Evolutionary conservation across 1,284 basidiomycete genomes (phyloP).

Genomic region (Cutaneotrichosporon dermatis): DNA sequence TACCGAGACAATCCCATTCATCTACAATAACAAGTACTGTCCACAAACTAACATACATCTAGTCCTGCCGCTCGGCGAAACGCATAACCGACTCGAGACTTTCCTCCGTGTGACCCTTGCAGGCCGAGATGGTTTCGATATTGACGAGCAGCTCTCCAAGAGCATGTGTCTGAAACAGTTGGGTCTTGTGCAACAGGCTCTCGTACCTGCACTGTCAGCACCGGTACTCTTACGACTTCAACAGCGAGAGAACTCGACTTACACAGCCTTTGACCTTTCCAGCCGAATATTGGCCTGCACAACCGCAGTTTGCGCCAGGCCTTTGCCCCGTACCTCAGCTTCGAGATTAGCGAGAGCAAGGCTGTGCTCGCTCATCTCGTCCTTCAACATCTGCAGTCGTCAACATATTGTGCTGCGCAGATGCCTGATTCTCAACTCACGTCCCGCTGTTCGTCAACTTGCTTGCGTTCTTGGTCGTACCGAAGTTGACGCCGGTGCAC

Average conservation of each 20-base stretch:
- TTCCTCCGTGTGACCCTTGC: conserved; percentile 42
- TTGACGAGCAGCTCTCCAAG: conserved; percentile 36
- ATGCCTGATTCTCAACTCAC: conserved; percentile 49
- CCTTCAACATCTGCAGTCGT: conserved; percentile 29
- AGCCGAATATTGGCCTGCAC: conserved; percentile 35
- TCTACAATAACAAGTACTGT: too few relatives aligned
- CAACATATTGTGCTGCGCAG: too few relatives aligned
- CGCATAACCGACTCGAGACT: conserved; percentile 36
- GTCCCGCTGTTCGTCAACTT: conserved; percentile 70
- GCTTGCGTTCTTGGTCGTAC: conserved; percentile 52
- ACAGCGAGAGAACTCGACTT: conserved; percentile 13
- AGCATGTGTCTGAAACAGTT: conserved; percentile 35
- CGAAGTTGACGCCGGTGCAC: conserved; percentile 59
- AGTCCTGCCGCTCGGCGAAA: conserved; percentile 39
- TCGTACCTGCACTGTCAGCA: conserved; percentile 25
- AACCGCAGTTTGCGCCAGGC: conserved; percentile 37
- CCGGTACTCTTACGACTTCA: too few relatives aligned
- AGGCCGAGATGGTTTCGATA: conserved; percentile 41
- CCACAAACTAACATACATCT: not conserved
- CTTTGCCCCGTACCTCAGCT: conserved; percentile 35
- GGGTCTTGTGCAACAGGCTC: conserved; percentile 42
- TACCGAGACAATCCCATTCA: too few relatives aligned
- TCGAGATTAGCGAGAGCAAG: conserved; percentile 35
- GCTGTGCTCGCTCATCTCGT: conserved; percentile 33
- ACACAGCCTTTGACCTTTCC: conserved; percentile 41